phyloP scores from a whole-genome alignment of 495 filamentous ascomycete species.

The Lindgomyces ingoldianus region DNA sequence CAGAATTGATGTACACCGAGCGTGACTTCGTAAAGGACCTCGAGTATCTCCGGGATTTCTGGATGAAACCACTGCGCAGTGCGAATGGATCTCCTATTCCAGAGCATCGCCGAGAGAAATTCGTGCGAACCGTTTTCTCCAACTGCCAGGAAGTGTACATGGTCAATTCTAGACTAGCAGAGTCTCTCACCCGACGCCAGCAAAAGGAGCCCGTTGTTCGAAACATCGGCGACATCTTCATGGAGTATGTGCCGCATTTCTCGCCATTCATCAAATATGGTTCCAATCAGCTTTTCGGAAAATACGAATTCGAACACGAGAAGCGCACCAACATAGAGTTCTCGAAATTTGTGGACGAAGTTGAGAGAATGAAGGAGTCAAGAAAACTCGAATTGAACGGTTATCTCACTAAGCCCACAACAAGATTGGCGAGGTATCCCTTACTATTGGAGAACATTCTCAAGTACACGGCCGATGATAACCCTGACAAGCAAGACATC shows the following conservation, averaged over 20 bases:
- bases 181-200: slow-evolving; percentile 83
- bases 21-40: slow-evolving; percentile 99
- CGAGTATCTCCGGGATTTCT: slow-evolving; percentile 97
- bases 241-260: slow-evolving; percentile 87
- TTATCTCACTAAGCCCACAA: slow-evolving; percentile 97
- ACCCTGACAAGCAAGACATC: slow-evolving; percentile 85
- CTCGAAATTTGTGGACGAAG: slow-evolving; percentile 91
- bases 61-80: slow-evolving; percentile 87
- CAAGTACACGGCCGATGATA: slow-evolving; percentile 84
- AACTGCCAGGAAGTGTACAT: slow-evolving; percentile 93
- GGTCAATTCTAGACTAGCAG: slow-evolving; percentile 85
- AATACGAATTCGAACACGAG: slow-evolving; percentile 98
- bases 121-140: slow-evolving; percentile 91
- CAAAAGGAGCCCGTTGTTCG: slow-evolving; percentile 84
- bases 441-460: slow-evolving; percentile 87
- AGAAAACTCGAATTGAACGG: slow-evolving; percentile 97
- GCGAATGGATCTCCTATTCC: slow-evolving; percentile 81
- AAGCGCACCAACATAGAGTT: slow-evolving; percentile 83
- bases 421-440: slow-evolving; percentile 91
- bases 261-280: slow-evolving; percentile 97
- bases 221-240: slow-evolving; percentile 91
- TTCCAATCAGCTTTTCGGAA: slow-evolving; percentile 92
- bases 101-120: slow-evolving; percentile 80
- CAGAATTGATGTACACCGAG: slow-evolving; percentile 98
- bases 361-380: slow-evolving; percentile 92